phyloP scores from a whole-genome alignment of 805 yeast species.

The Candida railenensis region DNA sequence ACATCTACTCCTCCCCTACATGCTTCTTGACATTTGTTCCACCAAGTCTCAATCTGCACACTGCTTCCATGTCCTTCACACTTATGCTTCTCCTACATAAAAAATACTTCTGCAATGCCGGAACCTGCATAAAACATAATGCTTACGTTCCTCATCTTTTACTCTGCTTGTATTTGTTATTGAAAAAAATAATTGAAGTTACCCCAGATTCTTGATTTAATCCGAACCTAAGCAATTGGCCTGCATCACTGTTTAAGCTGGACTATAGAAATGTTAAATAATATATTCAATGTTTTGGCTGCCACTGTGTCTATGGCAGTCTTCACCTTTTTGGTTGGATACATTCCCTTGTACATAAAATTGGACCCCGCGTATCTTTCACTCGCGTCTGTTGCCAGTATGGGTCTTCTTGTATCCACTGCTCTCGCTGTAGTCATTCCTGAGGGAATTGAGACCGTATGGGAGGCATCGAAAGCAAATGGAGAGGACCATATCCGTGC shows the following conservation, averaged over 20 bases:
- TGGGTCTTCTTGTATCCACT: constrained; percentile 62
- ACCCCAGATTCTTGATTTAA: background rate
- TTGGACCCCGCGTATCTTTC: constrained; percentile 19
- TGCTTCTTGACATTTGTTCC: too few relatives aligned
- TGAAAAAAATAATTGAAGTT: background rate
- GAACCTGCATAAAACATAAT: background rate
- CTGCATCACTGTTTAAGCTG: too few relatives aligned
- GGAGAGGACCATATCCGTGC: constrained; percentile 16
- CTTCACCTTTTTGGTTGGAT: background rate
- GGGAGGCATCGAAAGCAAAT: constrained; percentile 12
- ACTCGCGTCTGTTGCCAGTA: constrained; percentile 47
- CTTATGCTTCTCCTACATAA: background rate
- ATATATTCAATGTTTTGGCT: background rate
- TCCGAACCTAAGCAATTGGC: background rate
- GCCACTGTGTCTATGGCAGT: constrained; percentile 1
- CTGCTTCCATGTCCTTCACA: too few relatives aligned
- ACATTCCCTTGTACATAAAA: background rate
- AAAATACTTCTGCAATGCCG: background rate
- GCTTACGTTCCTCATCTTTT: background rate
- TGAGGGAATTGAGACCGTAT: constrained; percentile 56
- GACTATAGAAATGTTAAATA: background rate
- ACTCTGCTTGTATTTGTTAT: background rate
- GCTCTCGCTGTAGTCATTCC: constrained; percentile 61
- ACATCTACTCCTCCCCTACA: too few relatives aligned
- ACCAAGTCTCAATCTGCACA: too few relatives aligned